Conservation (phyloP, 345 rosid species). For the Anacardium occidentale region DNA sequence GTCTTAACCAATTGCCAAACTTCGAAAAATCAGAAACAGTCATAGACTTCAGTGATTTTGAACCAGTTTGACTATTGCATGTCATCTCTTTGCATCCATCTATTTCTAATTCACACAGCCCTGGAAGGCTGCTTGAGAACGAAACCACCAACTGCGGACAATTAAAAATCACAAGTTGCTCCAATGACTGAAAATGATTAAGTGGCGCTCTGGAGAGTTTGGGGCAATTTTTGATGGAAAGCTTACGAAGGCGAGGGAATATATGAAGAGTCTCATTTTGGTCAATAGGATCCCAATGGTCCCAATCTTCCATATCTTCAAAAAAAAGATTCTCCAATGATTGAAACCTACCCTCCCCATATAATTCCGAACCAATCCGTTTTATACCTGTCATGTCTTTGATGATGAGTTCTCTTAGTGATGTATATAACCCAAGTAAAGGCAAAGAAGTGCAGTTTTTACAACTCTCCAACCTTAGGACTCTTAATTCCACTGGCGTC, state of each 20-base stretch:
- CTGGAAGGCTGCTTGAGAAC: not conserved
- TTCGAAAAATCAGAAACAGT: not conserved
- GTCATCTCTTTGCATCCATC: not conserved
- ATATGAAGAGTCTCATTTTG: not conserved
- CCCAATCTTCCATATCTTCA: not conserved
- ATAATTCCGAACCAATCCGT: not conserved
- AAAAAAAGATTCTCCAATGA: constrained; percentile 11
- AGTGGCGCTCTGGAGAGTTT: not conserved
- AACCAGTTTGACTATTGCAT: not conserved
- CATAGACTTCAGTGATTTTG: not conserved
- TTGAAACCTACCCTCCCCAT: not conserved
- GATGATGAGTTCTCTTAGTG: constrained; percentile 7
- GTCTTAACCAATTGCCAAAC: not conserved
- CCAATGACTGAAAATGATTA: not conserved
- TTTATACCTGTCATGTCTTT: not conserved
- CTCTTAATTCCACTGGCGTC: not conserved
- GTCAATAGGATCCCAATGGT: not conserved
- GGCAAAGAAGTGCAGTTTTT: not conserved
- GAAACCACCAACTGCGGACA: not conserved
- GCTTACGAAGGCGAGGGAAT: not conserved
- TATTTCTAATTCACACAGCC: constrained; percentile 1
- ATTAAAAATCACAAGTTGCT: not conserved
- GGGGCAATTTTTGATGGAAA: not conserved
- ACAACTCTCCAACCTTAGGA: not conserved
- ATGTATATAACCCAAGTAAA: not conserved